Evolutionary conservation across 345 rosid species (phyloP).

Genomic region (Gossypium stocksii): DNA sequence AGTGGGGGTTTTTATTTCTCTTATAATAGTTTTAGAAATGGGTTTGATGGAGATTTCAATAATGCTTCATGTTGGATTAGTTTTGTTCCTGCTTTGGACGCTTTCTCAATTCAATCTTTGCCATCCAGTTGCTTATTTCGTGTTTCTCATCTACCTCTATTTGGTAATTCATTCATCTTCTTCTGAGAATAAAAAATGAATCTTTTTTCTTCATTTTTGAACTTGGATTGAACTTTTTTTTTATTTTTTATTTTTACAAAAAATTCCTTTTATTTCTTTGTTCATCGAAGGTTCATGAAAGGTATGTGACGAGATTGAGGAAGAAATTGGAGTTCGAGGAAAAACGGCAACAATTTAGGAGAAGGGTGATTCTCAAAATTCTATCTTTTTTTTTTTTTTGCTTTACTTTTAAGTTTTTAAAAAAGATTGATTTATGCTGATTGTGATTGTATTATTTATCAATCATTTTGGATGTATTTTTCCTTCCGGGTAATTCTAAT

Average conservation of each 20-base stretch:
- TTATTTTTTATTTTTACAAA: background rate
- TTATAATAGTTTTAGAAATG: background rate
- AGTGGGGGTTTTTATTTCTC: background rate
- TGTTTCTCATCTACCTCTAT: constrained; percentile 62
- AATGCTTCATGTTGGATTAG: constrained; percentile 70
- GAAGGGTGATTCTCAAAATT: constrained; percentile 42
- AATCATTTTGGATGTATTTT: background rate
- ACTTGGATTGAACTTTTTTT: background rate
- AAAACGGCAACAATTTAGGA: constrained; percentile 58
- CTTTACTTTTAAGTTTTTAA: background rate
- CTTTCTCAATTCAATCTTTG: constrained; percentile 52
- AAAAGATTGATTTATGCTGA: background rate
- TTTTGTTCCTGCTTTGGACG: constrained; percentile 56
- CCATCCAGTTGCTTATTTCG: constrained; percentile 49
- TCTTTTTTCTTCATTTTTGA: background rate
- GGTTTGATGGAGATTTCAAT: constrained; percentile 46
- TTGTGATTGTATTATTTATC: background rate
- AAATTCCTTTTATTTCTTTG: background rate
- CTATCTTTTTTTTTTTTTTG: background rate
- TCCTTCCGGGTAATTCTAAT: background rate
- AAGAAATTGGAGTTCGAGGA: constrained; percentile 63
- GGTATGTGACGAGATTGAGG: constrained; percentile 51
- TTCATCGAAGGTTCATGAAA: constrained; percentile 62
- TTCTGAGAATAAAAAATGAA: background rate
- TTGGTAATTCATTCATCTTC: constrained; percentile 37